phyloP scores from a whole-genome alignment of 2,329 filamentous ascomycete species.

The Metarhizium anisopliae region DNA sequence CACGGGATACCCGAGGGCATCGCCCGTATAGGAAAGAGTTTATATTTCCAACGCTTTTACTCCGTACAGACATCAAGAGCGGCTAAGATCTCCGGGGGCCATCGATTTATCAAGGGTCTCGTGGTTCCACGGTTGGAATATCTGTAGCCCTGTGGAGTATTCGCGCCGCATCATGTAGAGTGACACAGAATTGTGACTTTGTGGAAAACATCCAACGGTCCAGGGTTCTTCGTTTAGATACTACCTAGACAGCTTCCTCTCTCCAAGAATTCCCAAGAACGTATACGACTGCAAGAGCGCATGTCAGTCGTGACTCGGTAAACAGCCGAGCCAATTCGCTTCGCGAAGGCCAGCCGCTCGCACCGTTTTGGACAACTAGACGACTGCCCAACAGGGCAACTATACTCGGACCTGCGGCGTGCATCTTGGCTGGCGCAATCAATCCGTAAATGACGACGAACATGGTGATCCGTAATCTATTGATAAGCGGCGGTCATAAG shows the following conservation, averaged over 20 bases:
- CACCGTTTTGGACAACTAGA: not conserved
- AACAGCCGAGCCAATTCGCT: not conserved
- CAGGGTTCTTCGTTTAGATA: not conserved
- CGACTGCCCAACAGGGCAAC: not conserved
- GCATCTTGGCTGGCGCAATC: not conserved
- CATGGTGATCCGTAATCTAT: not conserved
- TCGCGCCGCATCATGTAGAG: not conserved
- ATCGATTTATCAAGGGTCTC: not conserved
- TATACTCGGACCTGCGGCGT: not conserved
- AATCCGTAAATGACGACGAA: not conserved
- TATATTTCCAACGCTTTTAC: not conserved
- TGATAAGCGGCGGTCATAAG: not conserved
- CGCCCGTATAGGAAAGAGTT: not conserved
- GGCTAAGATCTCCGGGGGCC: not conserved
- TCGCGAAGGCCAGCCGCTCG: too few species aligned
- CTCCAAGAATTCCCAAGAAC: not conserved
- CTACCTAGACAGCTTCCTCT: not conserved
- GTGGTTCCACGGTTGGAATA: not conserved
- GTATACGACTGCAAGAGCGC: not conserved
- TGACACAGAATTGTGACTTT: not conserved
- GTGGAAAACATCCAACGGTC: not conserved
- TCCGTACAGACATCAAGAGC: not conserved
- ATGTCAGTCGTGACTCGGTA: not conserved
- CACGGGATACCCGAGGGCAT: not conserved
- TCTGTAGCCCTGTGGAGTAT: not conserved